Conservation (phyloP, 2,329 filamentous ascomycete species). For the Leptoxyphium fumago region DNA sequence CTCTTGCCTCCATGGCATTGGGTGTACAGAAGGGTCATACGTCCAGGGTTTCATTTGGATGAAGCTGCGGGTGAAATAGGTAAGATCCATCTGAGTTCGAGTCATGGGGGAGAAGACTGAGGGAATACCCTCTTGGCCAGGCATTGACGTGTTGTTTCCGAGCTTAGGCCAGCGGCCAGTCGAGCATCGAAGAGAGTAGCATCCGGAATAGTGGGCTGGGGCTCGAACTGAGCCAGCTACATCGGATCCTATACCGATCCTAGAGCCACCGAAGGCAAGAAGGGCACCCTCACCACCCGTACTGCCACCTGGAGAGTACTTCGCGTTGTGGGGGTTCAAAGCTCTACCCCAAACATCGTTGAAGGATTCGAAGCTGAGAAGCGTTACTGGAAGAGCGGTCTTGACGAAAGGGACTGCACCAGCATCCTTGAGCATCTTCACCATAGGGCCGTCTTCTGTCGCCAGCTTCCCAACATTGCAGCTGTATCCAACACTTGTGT, state of each 20-base stretch:
- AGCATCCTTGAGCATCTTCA: constrained; percentile 68
- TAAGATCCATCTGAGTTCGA: constrained; percentile 65
- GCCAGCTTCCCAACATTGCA: constrained; percentile 53
- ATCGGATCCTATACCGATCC: constrained; percentile 82
- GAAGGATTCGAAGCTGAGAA: constrained; percentile 72
- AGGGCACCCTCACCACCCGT: constrained; percentile 76
- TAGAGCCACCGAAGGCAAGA: constrained; percentile 62
- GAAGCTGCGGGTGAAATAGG: constrained; percentile 68
- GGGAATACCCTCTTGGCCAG: constrained; percentile 78
- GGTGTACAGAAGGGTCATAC: constrained; percentile 76
- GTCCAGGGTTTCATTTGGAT: constrained; percentile 76
- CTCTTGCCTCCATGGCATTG: constrained; percentile 60
- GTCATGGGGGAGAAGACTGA: constrained; percentile 90
- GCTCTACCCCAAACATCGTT: constrained; percentile 70
- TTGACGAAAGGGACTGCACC: constrained; percentile 84
- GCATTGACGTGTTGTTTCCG: constrained; percentile 75
- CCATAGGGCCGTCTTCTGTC: constrained; percentile 53
- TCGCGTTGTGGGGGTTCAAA: constrained; percentile 69
- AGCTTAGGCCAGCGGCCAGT: constrained; percentile 83
- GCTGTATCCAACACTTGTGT: constrained; percentile 70
- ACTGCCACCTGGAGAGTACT: constrained; percentile 77
- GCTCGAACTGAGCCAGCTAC: constrained; percentile 78
- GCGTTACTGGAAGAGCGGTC: constrained; percentile 75
- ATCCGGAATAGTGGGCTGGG: constrained; percentile 79
- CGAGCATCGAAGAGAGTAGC: constrained; percentile 75